A percentile compares a stretch with the other conserved stretches of the same genome.
Conservation (phyloP, 306 rosid species). For the Pterocarpus santalinus region DNA sequence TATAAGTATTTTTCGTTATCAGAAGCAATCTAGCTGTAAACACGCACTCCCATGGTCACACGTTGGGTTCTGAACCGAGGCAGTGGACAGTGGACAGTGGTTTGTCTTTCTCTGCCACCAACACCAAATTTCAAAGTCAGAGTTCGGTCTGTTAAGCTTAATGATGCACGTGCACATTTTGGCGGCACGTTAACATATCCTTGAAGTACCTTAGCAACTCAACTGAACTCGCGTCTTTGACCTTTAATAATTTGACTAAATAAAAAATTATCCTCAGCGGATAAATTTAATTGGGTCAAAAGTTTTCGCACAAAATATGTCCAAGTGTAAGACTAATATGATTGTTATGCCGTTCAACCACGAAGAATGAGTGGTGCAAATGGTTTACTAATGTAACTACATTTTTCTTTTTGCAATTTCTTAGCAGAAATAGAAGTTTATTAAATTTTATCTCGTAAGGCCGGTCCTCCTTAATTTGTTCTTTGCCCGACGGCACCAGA, state of each 20-base stretch:
- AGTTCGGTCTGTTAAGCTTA: too few relatives aligned
- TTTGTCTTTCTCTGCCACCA: neutral
- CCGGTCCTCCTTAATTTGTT: neutral
- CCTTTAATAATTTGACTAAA: too few relatives aligned
- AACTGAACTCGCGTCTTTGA: too few relatives aligned
- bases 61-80: neutral
- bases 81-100: neutral
- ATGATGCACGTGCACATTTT: too few relatives aligned
- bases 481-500: too few relatives aligned
- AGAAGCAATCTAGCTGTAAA: too few relatives aligned
- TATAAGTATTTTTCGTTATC: too few relatives aligned
- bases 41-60: neutral
- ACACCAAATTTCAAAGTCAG: neutral
- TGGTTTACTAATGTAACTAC: neutral
- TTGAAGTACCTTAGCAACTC: too few relatives aligned
- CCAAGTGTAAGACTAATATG: neutral
- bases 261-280: too few relatives aligned
- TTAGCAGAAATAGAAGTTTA: too few relatives aligned
- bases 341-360: neutral
- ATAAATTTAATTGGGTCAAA: neutral
- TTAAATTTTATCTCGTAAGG: neutral
- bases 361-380: neutral
- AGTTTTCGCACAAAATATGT: neutral
- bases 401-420: neutral
- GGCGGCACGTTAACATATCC: too few relatives aligned